phyloP scores from a whole-genome alignment of 202 grass and related monocot genomes.

The Digitaria exilis region DNA sequence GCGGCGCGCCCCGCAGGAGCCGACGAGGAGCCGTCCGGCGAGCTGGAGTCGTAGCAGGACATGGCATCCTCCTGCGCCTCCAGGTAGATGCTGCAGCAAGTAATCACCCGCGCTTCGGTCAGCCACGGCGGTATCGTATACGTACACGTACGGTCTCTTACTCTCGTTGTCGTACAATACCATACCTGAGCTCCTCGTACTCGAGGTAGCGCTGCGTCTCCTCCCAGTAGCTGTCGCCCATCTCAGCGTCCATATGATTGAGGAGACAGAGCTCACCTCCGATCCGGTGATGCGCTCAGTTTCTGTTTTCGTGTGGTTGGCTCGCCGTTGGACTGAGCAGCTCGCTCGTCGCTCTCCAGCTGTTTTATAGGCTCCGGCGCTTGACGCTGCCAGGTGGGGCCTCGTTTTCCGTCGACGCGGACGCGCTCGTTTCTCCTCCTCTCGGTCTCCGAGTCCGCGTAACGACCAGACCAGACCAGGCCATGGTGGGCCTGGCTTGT shows the following conservation, averaged over 20 bases:
- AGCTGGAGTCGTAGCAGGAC: conserved; percentile 75
- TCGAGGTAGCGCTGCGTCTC: conserved; percentile 8
- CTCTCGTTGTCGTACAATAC: background rate
- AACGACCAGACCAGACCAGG: background rate
- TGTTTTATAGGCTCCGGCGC: background rate
- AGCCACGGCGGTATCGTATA: background rate
- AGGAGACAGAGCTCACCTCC: too few relatives aligned
- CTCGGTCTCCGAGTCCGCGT: background rate
- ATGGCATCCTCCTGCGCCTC: conserved; percentile 52
- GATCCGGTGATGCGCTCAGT: too few relatives aligned
- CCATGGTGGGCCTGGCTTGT: background rate
- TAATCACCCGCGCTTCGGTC: background rate
- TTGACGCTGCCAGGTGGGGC: background rate
- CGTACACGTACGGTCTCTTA: too few relatives aligned
- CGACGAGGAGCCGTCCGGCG: conserved; percentile 48
- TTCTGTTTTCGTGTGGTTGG: background rate
- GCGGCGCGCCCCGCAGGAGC: background rate
- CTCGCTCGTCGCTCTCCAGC: background rate
- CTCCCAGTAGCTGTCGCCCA: background rate
- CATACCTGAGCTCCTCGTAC: conserved; percentile 12
- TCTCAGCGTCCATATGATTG: background rate
- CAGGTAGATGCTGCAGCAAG: conserved; percentile 46
- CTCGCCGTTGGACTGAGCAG: background rate
- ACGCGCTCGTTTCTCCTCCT: background rate
- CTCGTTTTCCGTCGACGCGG: background rate